Percentiles rank a stretch among this genome's conserved stretches.
Evolutionary conservation across 2,329 filamentous ascomycete genomes (phyloP).

Genomic region (Cladosporium colombiae): DNA sequence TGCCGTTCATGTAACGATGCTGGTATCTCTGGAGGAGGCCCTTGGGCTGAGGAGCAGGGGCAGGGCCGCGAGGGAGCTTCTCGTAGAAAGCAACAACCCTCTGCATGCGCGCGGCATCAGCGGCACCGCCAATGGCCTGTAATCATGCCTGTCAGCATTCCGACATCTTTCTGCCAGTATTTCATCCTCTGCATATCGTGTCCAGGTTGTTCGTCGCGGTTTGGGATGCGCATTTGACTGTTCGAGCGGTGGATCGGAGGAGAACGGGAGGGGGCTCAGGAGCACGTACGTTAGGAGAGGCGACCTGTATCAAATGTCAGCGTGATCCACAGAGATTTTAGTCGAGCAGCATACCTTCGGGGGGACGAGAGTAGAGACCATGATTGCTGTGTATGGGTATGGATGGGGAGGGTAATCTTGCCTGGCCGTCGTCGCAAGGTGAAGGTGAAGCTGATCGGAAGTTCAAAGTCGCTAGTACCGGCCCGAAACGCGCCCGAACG

Average conservation of each 20-base stretch:
- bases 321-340: slow-evolving; percentile 41
- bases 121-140: slow-evolving; percentile 90
- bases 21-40: slow-evolving; percentile 89
- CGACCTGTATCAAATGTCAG: slow-evolving; percentile 59
- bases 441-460: slow-evolving; percentile 16
- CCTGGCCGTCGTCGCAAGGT: slow-evolving; percentile 17
- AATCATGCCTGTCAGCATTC: slow-evolving; percentile 26
- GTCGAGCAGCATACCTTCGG: slow-evolving; percentile 73
- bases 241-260: slow-evolving; percentile 15
- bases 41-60: slow-evolving; percentile 77
- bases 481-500: slow-evolving; percentile 20
- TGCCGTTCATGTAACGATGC: slow-evolving; percentile 77
- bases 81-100: slow-evolving; percentile 98
- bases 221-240: slow-evolving; percentile 5
- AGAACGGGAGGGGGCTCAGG: slow-evolving; percentile 21
- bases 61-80: slow-evolving; percentile 90
- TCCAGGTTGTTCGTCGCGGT: background rate
- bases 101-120: slow-evolving; percentile 96
- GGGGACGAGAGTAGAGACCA: slow-evolving; percentile 88
- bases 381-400: slow-evolving; percentile 30
- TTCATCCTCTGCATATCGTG: background rate
- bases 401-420: slow-evolving; percentile 13
- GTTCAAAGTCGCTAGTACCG: slow-evolving; percentile 14
- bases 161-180: background rate
- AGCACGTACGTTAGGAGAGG: slow-evolving; percentile 76